Base-by-base conservation (phyloP, 140 eudicot species). In the Cichorium intybus region DNA sequence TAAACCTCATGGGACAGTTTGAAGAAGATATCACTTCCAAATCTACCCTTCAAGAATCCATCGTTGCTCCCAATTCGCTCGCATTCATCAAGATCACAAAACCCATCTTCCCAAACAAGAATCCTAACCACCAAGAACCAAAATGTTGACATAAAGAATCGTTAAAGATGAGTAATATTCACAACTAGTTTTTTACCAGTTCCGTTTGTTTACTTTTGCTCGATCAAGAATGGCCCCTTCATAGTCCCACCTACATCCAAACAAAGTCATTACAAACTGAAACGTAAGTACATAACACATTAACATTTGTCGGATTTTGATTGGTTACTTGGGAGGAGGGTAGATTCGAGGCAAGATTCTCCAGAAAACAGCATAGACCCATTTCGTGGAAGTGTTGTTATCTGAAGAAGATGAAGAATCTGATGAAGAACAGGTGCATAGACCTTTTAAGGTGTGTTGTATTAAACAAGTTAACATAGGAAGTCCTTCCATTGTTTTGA, bases 281-380 rank as follows among this genome's bases (percentile, higher is more conserved):
- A 53, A 41, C 21, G 41, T 27, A 8, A 28, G 17, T 35, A 56
- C n/a, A 37, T 18, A 51, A 71, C 57, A 54, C 21, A n/a, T n/a
- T n/a, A 24, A 18, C 22, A 26, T 24, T 43, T 45, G 24, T n/a
- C 0, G 2, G 39, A 59, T 29, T 72, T 15, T 10, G 55, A 20
- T 27, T 48, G 6, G 18, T 77, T 78, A 89, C 95, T 89, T 87
- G 4, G 95, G 97, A 52, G 97, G 97, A 51, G 97, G 97, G 65
- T 82, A 89, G 48, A 86, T 89, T 35, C 97, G 69, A 14, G 97
- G 97, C 58, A 77, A 73, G 79, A 86, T 86, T 47, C 87, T 68
- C 97, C 97, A 89, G 46, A 83, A 89, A 67, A 89, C 92, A 7
- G 97, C 84, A 56, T 89, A 89, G n/a, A 81, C 95, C 95, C 95